Evolutionary conservation across 2,329 filamentous ascomycete genomes (phyloP).

Genomic region (Bimuria novae-zelandiae): DNA sequence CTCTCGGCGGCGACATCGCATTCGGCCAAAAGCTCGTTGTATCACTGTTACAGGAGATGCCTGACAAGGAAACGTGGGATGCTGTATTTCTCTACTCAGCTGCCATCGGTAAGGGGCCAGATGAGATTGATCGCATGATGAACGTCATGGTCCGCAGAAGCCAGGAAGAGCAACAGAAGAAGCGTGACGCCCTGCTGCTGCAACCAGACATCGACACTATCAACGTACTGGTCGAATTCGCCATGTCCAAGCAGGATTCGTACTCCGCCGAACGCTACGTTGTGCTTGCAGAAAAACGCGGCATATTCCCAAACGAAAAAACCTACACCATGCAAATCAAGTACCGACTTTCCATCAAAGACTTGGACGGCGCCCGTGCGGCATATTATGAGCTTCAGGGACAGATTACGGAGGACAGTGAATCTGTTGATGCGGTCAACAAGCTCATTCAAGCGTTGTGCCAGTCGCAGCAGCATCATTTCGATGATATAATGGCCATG

Average conservation of each 20-base stretch:
- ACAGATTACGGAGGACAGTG: constrained; percentile 59
- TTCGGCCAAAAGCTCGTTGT: constrained; percentile 50
- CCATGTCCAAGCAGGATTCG: constrained; percentile 70
- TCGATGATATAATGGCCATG: constrained; percentile 73
- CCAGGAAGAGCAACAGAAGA: constrained; percentile 48
- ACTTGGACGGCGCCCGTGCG: constrained; percentile 70
- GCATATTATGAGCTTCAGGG: constrained; percentile 68
- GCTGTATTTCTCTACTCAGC: constrained; percentile 76
- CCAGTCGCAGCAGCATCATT: constrained; percentile 62
- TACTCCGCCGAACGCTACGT: constrained; percentile 76
- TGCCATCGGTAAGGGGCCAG: constrained; percentile 70
- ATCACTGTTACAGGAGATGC: constrained; percentile 41
- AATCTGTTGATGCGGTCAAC: constrained; percentile 70
- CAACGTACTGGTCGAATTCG: constrained; percentile 75
- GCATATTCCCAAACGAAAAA: constrained; percentile 67
- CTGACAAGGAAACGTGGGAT: constrained; percentile 67
- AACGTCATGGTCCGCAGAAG: constrained; percentile 63
- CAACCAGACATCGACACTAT: constrained; percentile 71
- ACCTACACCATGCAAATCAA: constrained; percentile 78
- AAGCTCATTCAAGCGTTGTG: constrained; percentile 73
- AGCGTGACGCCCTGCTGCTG: constrained; percentile 35
- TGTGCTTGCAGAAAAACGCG: constrained; percentile 66
- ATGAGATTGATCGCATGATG: constrained; percentile 76
- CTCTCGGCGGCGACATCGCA: constrained; percentile 29
- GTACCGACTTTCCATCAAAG: constrained; percentile 72